Evolutionary conservation across 805 yeast genomes (phyloP), one percentile per base, ranked within the genome.

Genomic region (Candida taoyuanica): DNA sequence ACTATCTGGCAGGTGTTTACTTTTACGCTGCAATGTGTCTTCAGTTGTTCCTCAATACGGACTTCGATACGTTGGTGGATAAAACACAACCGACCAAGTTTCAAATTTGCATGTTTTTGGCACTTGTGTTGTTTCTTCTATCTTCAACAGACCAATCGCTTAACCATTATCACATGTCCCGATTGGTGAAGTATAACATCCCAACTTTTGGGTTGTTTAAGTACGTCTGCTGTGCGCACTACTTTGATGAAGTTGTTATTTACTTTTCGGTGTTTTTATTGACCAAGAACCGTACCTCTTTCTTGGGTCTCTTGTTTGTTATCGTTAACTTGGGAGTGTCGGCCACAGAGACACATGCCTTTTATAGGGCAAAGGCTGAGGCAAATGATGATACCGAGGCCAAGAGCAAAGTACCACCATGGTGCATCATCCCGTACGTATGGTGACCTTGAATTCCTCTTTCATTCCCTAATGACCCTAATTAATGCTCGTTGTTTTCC

Each of bases 191-290:
- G 21, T 73, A 74, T 52, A 65, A 75, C 1, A 49, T 69, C 18
- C 93, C 94, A 3, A 55, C 50, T 2, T 55, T 60, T 25, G 69
- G 79, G 1, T 46, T 76, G 33, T 81, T 81, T 53, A 56, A 57
- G 30, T 56, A 55, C n/a, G 64, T 73, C 2, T 64, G 76, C 14
- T 74, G 81, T 47, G 82, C 91, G 0, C 94, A 84, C 56, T 84
- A 83, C 49, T 61, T 78, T 15, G 81, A 81, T 55, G 94, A 84
- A 52, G 62, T 79, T 6, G 19, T 71, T 25, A 68, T 84, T 3
- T 84, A 84, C 48, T 32, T 63, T 0, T 52, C 71, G 1, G 46
- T 65, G 8, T 49, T 21, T 41, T 43, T 43, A 33, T 41, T 47
- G 8, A n/a, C 52, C 8, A 35, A 36, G 23, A 53, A 50, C 26